Base-by-base conservation (phyloP, 495 filamentous ascomycete genomes). In the Penicillium bovifimosum region DNA sequence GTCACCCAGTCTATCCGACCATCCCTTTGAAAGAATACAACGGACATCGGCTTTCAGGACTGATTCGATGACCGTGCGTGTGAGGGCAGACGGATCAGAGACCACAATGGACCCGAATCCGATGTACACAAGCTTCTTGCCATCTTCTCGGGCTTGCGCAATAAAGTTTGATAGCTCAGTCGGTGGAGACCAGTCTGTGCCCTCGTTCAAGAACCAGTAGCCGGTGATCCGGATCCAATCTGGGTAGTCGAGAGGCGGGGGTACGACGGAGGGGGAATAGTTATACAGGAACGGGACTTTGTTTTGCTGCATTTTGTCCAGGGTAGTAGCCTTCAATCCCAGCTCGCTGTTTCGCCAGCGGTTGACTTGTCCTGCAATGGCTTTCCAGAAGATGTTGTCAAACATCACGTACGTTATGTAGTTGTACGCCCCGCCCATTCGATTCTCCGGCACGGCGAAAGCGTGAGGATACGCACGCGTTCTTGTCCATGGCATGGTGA, bases 401-500 rank as follows among this genome's bases (percentile, higher is more conserved):
- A 98, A 96, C 83, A 96, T 88, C 50, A 96, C 87, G 62, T 98
- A 98, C 0, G 90, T 93, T 46, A 96, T 83, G 59, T 90, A 90
- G 60, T 98, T 98, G 76, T 95, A 98, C 0, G 82, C 83, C 28
- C 93, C 93, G 42, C 93, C 93, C 85, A 95, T 88, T 68, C 93
- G 95, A 58, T 88, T 83, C 46, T 91, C 87, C 9, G 90, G 90
- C 32, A 96, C 90, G n/a, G 90, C 86, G 72, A 98, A 98, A 6
- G 93, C 95, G 72, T 98, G 93, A 10, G 93, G 93, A 61, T 98
- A 98, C 3, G 95, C 89, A 44, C 95, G 77, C 18, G 93, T 98
- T 39, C 91, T 84, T 0, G 95, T 92, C 93, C 93, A 98, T 11
- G 93, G 95, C 93, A 98, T 98, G 14, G 92, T 93, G 68, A 98